These are phyloP conservation scores for Kappamyces sp. DNA, from an alignment of 192 early-diverging fungal species.

Conservation along the genomic window DNA sequence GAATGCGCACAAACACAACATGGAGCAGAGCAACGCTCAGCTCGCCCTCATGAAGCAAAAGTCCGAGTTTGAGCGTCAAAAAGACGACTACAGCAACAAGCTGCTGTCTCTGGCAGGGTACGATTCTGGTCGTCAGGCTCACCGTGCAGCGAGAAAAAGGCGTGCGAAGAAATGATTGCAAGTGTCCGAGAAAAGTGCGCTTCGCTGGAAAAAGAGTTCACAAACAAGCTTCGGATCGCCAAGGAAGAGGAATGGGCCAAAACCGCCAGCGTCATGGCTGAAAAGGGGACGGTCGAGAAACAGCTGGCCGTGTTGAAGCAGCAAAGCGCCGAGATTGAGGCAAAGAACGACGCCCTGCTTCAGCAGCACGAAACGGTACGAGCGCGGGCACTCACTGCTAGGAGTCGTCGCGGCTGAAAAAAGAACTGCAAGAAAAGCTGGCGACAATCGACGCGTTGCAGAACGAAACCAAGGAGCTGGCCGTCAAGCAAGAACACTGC, in stretches of 20 bases:
- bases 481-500: conserved; percentile 6
- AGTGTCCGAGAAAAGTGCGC: conserved; percentile 24
- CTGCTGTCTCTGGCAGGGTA: conserved; percentile 30
- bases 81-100: conserved; percentile 31
- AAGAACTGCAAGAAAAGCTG: background rate
- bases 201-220: conserved; percentile 27
- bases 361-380: background rate
- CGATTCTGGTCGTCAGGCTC: background rate
- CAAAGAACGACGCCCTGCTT: background rate
- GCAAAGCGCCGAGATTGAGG: conserved; percentile 9
- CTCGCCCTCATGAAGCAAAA: conserved; percentile 25
- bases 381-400: conserved; percentile 1
- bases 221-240: conserved; percentile 31
- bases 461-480: background rate
- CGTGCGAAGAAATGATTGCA: conserved; percentile 19
- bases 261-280: conserved; percentile 24
- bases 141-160: conserved; percentile 20
- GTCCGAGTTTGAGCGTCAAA: conserved; percentile 17
- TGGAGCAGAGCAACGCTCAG: conserved; percentile 31
- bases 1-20: conserved; percentile 23
- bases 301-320: conserved; percentile 24
- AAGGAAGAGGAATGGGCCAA: conserved; percentile 42
- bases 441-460: conserved; percentile 6
- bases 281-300: conserved; percentile 29
- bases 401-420: conserved; percentile 14